Evolutionary conservation across 345 rosid species (phyloP).

Genomic region (Gossypium australe): DNA sequence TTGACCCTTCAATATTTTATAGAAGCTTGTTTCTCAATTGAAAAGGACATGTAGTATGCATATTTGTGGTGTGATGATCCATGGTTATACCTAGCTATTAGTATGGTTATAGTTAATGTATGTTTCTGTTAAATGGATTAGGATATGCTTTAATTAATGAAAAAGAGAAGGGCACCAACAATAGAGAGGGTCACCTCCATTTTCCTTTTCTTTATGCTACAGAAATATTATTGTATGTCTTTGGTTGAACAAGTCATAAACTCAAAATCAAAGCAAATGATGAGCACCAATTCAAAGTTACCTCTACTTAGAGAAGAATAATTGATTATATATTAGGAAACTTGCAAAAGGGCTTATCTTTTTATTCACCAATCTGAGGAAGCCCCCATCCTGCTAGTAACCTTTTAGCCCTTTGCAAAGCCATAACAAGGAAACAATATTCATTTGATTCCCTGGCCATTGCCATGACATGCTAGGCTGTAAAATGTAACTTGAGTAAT

Average conservation of each 20-base stretch:
- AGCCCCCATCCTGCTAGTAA: slow-evolving; percentile 14
- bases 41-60: too few species aligned
- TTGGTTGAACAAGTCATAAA: slow-evolving; percentile 12
- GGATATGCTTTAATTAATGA: too few species aligned
- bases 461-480: slow-evolving; percentile 18
- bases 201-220: too few species aligned
- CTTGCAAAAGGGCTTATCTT: not conserved
- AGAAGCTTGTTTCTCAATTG: not conserved
- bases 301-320: slow-evolving; percentile 11
- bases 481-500: not conserved
- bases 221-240: not conserved
- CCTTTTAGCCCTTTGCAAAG: not conserved
- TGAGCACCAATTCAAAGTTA: slow-evolving; percentile 6
- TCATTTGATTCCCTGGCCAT: slow-evolving; percentile 12
- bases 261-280: slow-evolving; percentile 13
- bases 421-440: not conserved
- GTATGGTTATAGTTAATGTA: too few species aligned
- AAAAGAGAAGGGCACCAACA: too few species aligned
- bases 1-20: not conserved
- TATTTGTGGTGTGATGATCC: too few species aligned
- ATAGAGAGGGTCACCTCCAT: too few species aligned
- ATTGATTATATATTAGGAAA: not conserved
- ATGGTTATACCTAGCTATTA: too few species aligned
- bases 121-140: too few species aligned
- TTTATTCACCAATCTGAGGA: slow-evolving; percentile 39